Evolutionary conservation across 1,284 basidiomycete genomes (phyloP).

Genomic region (Termitomyces sp.): DNA sequence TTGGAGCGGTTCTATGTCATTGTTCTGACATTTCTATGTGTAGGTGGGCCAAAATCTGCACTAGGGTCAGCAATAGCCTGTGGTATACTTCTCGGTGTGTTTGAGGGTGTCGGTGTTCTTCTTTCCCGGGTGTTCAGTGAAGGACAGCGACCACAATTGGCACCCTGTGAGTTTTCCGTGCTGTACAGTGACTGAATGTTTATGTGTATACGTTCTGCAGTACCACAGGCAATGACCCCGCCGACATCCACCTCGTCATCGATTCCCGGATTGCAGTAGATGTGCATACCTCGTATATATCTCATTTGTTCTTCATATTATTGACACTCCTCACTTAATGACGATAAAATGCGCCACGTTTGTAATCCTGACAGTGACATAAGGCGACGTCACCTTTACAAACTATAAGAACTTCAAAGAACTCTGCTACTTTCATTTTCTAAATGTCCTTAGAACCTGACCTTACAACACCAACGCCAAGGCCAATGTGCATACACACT

Average conservation of each 20-base stretch:
- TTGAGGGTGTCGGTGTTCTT: slow-evolving; percentile 91
- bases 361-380: background rate
- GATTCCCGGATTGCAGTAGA: slow-evolving; percentile 38
- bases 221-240: slow-evolving; percentile 36
- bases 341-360: slow-evolving; percentile 4
- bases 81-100: slow-evolving; percentile 94
- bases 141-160: slow-evolving; percentile 70
- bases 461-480: slow-evolving; percentile 62
- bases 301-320: slow-evolving; percentile 20
- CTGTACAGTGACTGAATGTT: background rate
- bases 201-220: slow-evolving; percentile 18
- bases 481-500: slow-evolving; percentile 45
- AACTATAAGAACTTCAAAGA: slow-evolving; percentile 12
- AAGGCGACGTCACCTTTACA: slow-evolving; percentile 15
- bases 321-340: slow-evolving; percentile 18
- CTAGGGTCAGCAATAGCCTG: slow-evolving; percentile 91
- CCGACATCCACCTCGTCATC: slow-evolving; percentile 28
- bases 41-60: slow-evolving; percentile 89
- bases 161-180: slow-evolving; percentile 36
- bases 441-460: slow-evolving; percentile 40
- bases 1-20: background rate
- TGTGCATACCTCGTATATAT: slow-evolving; percentile 29
- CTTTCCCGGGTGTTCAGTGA: slow-evolving; percentile 82
- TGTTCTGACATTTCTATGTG: slow-evolving; percentile 1
- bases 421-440: background rate